Percentiles rank a stretch among this genome's conserved stretches.
Conservation (phyloP, 1,139 yeast species). For the Protomyces gravidus region DNA sequence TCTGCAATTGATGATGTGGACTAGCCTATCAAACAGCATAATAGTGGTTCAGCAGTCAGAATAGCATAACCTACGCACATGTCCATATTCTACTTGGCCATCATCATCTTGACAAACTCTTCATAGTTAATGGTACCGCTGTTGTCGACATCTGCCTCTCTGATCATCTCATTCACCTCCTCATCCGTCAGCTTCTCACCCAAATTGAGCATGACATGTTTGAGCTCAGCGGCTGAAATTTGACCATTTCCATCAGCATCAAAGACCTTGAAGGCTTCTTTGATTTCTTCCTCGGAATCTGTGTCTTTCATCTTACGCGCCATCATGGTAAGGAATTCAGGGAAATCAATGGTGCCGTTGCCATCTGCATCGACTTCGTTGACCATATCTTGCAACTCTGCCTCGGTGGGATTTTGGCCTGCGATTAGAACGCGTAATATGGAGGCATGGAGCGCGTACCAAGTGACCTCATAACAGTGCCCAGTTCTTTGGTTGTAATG, state of each 20-base stretch:
- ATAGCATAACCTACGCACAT: not conserved
- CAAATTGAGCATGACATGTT: constrained; percentile 92
- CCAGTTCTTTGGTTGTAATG: constrained; percentile 91
- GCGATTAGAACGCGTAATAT: not conserved
- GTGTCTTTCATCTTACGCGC: constrained; percentile 96
- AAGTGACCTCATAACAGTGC: constrained; percentile 96
- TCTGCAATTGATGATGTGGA: not conserved
- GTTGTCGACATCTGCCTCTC: constrained; percentile 66
- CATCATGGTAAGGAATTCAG: constrained; percentile 67
- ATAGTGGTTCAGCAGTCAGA: constrained; percentile 1
- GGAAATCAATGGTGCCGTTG: constrained; percentile 66
- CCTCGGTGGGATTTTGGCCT: constrained; percentile 83
- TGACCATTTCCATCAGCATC: constrained; percentile 94
- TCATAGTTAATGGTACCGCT: constrained; percentile 95
- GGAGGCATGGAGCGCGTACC: constrained; percentile 46
- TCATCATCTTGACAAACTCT: constrained; percentile 80
- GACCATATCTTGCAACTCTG: constrained; percentile 92
- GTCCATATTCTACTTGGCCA: constrained; percentile 37
- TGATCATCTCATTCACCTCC: constrained; percentile 93
- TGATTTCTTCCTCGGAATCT: constrained; percentile 92
- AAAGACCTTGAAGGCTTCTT: constrained; percentile 90
- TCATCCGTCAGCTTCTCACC: constrained; percentile 95
- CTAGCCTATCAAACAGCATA: not conserved
- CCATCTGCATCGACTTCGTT: constrained; percentile 95
- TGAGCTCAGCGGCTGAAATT: constrained; percentile 91